A percentile compares a stretch with the other conserved stretches of the same genome.
Conservation (phyloP, 129 eudicot genomes). For the Helichrysum umbraculigerum region DNA sequence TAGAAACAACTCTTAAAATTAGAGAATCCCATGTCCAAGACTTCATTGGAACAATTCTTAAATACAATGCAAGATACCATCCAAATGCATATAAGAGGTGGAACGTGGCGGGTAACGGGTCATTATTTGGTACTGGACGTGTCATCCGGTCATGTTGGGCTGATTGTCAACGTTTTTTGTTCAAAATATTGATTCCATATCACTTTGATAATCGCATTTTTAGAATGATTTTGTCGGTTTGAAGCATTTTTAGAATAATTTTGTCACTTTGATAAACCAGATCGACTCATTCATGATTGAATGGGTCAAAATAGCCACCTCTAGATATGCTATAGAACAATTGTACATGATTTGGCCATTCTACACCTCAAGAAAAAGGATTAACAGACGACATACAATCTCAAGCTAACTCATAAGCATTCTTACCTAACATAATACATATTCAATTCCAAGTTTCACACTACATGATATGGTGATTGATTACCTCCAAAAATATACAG, state of each 20-base stretch:
- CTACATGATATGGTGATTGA: background rate
- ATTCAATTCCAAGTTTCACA: background rate
- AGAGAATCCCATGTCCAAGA: background rate
- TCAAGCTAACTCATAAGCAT: background rate
- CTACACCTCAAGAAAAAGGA: background rate
- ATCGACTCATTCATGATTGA: background rate
- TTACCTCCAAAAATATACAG: conserved; percentile 8
- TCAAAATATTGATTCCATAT: background rate
- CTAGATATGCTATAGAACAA: background rate
- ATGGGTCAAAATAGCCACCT: background rate
- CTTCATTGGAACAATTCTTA: background rate
- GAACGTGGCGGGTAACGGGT: no score
- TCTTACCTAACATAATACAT: background rate
- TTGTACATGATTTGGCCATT: background rate
- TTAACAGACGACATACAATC: background rate
- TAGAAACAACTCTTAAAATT: no score
- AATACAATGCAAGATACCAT: background rate
- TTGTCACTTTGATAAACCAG: background rate
- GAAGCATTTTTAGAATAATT: background rate
- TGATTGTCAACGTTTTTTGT: background rate
- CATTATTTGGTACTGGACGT: background rate
- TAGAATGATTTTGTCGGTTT: background rate
- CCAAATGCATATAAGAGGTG: no score
- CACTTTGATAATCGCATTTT: background rate
- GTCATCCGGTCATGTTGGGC: background rate